Base-by-base conservation (phyloP, 2,329 filamentous ascomycete genomes). In the Colletotrichum coccodes region DNA sequence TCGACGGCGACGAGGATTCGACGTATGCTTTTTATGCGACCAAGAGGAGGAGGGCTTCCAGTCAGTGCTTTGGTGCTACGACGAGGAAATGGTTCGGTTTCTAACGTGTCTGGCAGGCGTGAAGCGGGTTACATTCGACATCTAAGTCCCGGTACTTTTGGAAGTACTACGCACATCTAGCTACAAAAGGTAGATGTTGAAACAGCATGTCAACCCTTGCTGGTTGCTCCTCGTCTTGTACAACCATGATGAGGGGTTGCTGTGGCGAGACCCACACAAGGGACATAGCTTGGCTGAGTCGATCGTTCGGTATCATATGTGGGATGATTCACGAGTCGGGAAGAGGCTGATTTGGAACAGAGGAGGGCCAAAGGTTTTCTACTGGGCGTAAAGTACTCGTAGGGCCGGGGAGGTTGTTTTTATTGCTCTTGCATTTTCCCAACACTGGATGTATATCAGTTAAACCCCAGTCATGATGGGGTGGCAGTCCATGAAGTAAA, bases 21-120 rank as follows among this genome's bases (percentile, higher is more conserved):
- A 72, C 69, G 1, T 72, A 72, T 9, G 70, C 70, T 0, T 72
- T 72, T 38, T 72, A 72, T 44, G 70, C 46, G 7, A 44, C 57
- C 21, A 71, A 61, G 60, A 57, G 68, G 36, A 68, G 57, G 32
- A 64, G 68, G 34, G 58, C 62, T 60, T 63, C 68, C 16, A 71
- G 70, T 71, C 38, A 71, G 65, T 64, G n/a, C n/a, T 26, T 26
- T 21, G 9, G 6, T 14, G 32, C n/a, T 9, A 14, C 7, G n/a
- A 4, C 30, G n/a, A 36, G 7, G 2, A 12, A 53, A 18, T 7
- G 30, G 9, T 34, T 28, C 2, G 4, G 1, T 14, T 16, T 23
- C 6, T 47, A 9, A 58, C 28, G 28, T 49, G 7, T 46, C 12
- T 38, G 18, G 23, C 42, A 71, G 70, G 56, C 32, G 63, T 58